Evolutionary conservation across 2,329 filamentous ascomycete species (phyloP).

Genomic region (Parastagonospora avenae): DNA sequence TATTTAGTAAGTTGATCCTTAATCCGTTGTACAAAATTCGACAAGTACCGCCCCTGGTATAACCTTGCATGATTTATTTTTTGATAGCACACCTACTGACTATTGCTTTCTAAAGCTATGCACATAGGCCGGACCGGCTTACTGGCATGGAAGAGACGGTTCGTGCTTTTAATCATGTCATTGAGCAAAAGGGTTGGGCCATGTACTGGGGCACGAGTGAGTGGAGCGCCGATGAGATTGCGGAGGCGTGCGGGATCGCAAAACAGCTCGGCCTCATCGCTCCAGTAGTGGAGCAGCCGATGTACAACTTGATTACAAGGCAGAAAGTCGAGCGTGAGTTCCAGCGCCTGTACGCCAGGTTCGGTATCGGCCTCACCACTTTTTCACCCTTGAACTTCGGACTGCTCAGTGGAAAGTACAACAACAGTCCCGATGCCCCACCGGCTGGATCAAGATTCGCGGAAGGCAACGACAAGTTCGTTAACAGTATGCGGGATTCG

Average conservation of each 20-base stretch:
- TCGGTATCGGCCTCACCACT: constrained; percentile 60
- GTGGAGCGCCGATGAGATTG: constrained; percentile 65
- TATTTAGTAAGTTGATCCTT: too few species aligned
- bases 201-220: constrained; percentile 70
- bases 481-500: constrained; percentile 52
- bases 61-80: too few species aligned
- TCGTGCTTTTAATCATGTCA: constrained; percentile 73
- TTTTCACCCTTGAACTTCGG: constrained; percentile 63
- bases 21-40: too few species aligned
- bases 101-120: constrained; percentile 50
- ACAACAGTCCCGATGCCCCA: constrained; percentile 58
- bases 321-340: constrained; percentile 65
- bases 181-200: constrained; percentile 67
- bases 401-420: constrained; percentile 66
- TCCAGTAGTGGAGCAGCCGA: constrained; percentile 58
- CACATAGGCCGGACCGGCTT: constrained; percentile 69
- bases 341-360: constrained; percentile 59
- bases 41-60: too few species aligned
- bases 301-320: constrained; percentile 64
- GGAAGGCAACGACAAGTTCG: constrained; percentile 62
- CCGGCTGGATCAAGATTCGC: constrained; percentile 64
- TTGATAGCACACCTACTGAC: too few species aligned
- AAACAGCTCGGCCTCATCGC: constrained; percentile 65
- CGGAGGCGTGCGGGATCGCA: constrained; percentile 63
- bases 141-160: constrained; percentile 76